A percentile compares a stretch with the other conserved stretches of the same genome.
Conservation (phyloP, 208 protist species). For the Trypanosoma caninum region DNA sequence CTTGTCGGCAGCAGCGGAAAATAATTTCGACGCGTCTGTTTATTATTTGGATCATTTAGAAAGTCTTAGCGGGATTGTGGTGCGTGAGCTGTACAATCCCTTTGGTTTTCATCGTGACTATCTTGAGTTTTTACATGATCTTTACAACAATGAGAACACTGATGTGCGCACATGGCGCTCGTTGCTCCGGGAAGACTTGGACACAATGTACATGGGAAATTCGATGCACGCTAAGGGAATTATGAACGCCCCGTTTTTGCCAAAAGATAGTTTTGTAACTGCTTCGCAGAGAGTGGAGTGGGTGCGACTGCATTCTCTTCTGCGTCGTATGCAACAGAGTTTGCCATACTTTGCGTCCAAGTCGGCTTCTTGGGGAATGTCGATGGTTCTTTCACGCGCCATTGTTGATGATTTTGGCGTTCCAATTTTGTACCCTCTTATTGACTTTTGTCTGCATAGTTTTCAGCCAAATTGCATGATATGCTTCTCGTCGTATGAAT, state of each 20-base stretch:
- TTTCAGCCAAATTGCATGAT: slow-evolving; percentile 47
- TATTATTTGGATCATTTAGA: slow-evolving; percentile 37
- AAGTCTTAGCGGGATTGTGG: slow-evolving; percentile 43
- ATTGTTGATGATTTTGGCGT: slow-evolving; percentile 49
- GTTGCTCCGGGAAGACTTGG: slow-evolving; percentile 39
- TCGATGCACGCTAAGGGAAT: slow-evolving; percentile 48
- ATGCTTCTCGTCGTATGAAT: background rate
- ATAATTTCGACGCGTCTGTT: slow-evolving; percentile 26
- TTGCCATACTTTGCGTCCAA: slow-evolving; percentile 80
- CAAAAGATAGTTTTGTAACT: slow-evolving; percentile 34
- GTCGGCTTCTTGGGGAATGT: slow-evolving; percentile 70
- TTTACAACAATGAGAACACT: slow-evolving; percentile 62
- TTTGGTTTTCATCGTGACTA: slow-evolving; percentile 53
- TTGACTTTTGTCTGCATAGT: slow-evolving; percentile 83
- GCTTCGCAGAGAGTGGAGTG: slow-evolving; percentile 58
- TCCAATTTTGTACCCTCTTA: slow-evolving; percentile 63
- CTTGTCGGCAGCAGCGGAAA: slow-evolving; percentile 13
- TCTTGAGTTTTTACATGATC: slow-evolving; percentile 82
- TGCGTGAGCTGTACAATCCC: slow-evolving; percentile 68
- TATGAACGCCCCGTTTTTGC: slow-evolving; percentile 72
- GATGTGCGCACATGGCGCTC: slow-evolving; percentile 17
- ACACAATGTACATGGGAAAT: slow-evolving; percentile 78
- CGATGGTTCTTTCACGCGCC: slow-evolving; percentile 68
- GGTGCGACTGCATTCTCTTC: slow-evolving; percentile 45
- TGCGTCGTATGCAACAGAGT: slow-evolving; percentile 71